These are phyloP conservation scores for Holtermanniella nyarrowii DNA, from an alignment of 768 basidiomycete species.

Conservation along the genomic window DNA sequence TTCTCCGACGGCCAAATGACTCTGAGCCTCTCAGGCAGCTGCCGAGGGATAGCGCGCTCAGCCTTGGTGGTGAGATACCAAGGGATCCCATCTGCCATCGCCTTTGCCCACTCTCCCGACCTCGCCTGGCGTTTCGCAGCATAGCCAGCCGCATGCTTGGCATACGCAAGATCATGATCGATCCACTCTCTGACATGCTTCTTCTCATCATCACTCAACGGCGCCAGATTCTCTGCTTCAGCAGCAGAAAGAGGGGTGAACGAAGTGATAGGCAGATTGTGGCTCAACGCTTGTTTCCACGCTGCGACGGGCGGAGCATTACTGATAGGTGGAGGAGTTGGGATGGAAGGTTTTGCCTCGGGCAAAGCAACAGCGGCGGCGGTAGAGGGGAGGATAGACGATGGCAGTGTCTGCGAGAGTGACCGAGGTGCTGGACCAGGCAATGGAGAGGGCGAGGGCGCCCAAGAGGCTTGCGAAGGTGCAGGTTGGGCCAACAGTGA, in stretches of 20 bases:
- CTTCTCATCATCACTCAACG: constrained; percentile 50
- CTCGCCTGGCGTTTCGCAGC: constrained; percentile 47
- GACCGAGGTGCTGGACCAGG: too few relatives aligned
- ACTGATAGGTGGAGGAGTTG: constrained; percentile 5
- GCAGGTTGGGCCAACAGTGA: background rate
- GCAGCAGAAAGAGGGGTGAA: constrained; percentile 55
- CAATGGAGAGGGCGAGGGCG: too few relatives aligned
- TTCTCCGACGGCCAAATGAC: constrained; percentile 49
- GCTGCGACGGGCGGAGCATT: constrained; percentile 22
- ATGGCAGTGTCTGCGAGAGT: too few relatives aligned
- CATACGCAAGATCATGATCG: constrained; percentile 49
- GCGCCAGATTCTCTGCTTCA: constrained; percentile 43
- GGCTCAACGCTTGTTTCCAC: constrained; percentile 32
- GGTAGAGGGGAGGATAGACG: too few relatives aligned
- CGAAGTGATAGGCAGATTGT: constrained; percentile 53
- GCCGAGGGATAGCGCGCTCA: constrained; percentile 39
- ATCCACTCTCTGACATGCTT: constrained; percentile 54
- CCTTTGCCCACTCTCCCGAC: constrained; percentile 53
- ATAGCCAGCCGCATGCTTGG: constrained; percentile 40
- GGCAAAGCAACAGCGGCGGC: background rate
- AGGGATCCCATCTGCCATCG: constrained; percentile 48
- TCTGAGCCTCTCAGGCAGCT: constrained; percentile 43
- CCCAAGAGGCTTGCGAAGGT: background rate
- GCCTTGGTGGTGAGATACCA: constrained; percentile 43
- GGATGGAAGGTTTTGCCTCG: too few relatives aligned